A percentile compares a stretch with the other conserved stretches of the same genome.
Conservation (phyloP, 2,329 filamentous ascomycete species). For the Hypoxylon sp. region DNA sequence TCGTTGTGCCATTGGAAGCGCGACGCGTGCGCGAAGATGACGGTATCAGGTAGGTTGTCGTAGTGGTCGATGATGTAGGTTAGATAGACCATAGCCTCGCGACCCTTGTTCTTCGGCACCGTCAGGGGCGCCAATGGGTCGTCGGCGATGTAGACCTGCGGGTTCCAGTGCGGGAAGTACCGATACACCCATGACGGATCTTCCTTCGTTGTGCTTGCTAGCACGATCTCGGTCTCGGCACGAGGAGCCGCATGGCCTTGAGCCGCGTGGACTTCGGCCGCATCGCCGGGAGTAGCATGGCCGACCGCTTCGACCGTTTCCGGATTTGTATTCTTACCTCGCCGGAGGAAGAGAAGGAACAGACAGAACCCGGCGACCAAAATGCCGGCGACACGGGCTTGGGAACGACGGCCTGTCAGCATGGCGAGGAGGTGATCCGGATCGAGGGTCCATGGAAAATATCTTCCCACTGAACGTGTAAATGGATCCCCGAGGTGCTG, state of each 20-base stretch:
- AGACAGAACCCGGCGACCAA: neutral
- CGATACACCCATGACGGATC: conserved; percentile 57
- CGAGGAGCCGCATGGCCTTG: neutral
- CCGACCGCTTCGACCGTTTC: neutral
- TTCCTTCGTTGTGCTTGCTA: conserved; percentile 51
- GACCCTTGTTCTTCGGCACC: conserved; percentile 64
- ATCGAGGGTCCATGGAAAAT: conserved; percentile 2
- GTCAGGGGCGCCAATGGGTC: conserved; percentile 60
- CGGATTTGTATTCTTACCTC: neutral
- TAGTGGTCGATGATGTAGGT: conserved; percentile 66
- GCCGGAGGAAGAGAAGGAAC: neutral
- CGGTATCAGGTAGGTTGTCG: conserved; percentile 58
- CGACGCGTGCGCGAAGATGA: conserved; percentile 62
- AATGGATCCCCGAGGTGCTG: neutral
- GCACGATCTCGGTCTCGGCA: conserved; percentile 50
- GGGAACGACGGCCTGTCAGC: conserved; percentile 5
- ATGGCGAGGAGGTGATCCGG: conserved; percentile 1
- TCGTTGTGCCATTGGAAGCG: conserved; percentile 68
- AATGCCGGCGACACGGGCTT: conserved; percentile 4
- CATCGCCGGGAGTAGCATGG: neutral
- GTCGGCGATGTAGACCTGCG: conserved; percentile 68
- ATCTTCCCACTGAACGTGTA: neutral
- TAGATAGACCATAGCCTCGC: conserved; percentile 66
- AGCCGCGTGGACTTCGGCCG: neutral
- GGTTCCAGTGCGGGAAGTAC: conserved; percentile 61